Conservation (phyloP, 164 flowering plant genomes). For the Vitis riparia region DNA sequence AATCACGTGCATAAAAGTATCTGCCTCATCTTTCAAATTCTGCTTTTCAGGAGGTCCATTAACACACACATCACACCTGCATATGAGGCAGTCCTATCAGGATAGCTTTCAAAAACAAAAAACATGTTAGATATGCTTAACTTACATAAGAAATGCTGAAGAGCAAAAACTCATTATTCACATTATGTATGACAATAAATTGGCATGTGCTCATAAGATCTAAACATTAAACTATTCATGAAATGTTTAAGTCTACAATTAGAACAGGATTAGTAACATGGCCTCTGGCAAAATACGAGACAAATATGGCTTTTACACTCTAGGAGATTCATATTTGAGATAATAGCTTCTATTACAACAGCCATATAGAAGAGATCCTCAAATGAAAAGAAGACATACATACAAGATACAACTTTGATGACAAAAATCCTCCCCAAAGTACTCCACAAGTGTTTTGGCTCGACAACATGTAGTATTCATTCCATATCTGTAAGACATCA, state of each 20-base stretch:
- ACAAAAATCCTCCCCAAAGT: slow-evolving; percentile 77
- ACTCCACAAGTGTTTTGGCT: slow-evolving; percentile 79
- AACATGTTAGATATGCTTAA: too few relatives aligned
- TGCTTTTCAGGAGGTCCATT: slow-evolving; percentile 66
- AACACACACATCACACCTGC: slow-evolving; percentile 88
- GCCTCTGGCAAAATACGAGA: too few relatives aligned
- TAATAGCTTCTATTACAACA: not conserved
- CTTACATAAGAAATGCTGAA: too few relatives aligned
- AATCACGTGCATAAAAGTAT: slow-evolving; percentile 50
- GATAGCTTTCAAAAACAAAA: not conserved
- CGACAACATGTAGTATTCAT: slow-evolving; percentile 78
- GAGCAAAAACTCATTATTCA: too few relatives aligned
- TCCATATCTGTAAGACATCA: slow-evolving; percentile 61
- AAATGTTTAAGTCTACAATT: too few relatives aligned
- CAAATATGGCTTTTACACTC: not conserved
- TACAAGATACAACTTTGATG: slow-evolving; percentile 63
- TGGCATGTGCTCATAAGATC: too few relatives aligned
- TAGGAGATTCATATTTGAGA: not conserved
- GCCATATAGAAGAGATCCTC: not conserved
- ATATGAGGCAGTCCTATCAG: not conserved
- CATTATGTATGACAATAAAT: too few relatives aligned
- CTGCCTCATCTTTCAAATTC: slow-evolving; percentile 65
- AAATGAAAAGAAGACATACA: slow-evolving; percentile 25
- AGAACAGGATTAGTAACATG: too few relatives aligned
- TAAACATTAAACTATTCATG: too few relatives aligned